Evolutionary conservation across 768 basidiomycete species (phyloP).

Genomic region (Lactifluus rugatus): DNA sequence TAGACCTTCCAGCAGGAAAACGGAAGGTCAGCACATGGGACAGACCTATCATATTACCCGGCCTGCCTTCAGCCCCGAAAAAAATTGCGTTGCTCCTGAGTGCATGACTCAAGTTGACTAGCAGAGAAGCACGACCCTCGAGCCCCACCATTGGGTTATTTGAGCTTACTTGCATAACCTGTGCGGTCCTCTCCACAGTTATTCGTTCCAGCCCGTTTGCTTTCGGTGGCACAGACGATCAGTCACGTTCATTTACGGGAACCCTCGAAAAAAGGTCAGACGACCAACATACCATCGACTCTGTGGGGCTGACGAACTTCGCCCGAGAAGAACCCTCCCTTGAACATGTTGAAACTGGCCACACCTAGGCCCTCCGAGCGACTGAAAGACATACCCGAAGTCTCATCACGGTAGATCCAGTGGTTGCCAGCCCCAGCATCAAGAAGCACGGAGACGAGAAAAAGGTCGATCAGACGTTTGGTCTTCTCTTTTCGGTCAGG

Average conservation of each 20-base stretch:
- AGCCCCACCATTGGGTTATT: constrained; percentile 85
- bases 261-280: neutral
- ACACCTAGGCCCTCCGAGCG: constrained; percentile 82
- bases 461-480: constrained; percentile 78
- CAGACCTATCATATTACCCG: constrained; percentile 74
- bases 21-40: neutral
- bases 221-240: constrained; percentile 26
- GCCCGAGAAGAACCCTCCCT: constrained; percentile 71
- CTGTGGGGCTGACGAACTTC: constrained; percentile 47
- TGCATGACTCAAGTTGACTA: constrained; percentile 64
- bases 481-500: constrained; percentile 50
- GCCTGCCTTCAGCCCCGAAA: constrained; percentile 67
- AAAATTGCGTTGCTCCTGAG: constrained; percentile 53
- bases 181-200: constrained; percentile 46
- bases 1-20: neutral
- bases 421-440: constrained; percentile 86
- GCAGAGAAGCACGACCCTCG: constrained; percentile 72
- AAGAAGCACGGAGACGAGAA: constrained; percentile 82
- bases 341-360: constrained; percentile 87
- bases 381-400: constrained; percentile 41
- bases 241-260: neutral
- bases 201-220: constrained; percentile 63
- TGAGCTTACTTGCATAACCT: constrained; percentile 69
- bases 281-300: constrained; percentile 62
- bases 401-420: constrained; percentile 68